Percentiles rank a stretch among this genome's conserved stretches.
phyloP scores from a whole-genome alignment of 2,329 filamentous ascomycete species.

The Talaromyces amestolkiae region DNA sequence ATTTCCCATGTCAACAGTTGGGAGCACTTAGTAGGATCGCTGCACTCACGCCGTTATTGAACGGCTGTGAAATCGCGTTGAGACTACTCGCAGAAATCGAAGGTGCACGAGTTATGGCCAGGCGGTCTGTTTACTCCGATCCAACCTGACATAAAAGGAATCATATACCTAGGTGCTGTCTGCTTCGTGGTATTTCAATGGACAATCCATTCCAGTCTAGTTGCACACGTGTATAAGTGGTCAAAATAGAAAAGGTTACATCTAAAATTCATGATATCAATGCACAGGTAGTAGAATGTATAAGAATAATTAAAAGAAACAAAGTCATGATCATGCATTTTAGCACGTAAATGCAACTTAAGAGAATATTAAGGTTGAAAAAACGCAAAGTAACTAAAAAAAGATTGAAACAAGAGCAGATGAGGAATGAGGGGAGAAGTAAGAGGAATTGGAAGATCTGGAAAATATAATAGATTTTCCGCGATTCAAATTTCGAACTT shows the following conservation, averaged over 20 bases:
- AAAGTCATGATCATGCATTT: background rate
- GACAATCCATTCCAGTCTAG: background rate
- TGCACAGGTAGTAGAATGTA: background rate
- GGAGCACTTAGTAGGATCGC: background rate
- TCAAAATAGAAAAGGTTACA: background rate
- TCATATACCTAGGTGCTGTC: no score
- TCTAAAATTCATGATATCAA: background rate
- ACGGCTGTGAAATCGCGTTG: background rate
- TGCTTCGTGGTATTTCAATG: no score
- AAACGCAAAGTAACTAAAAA: background rate
- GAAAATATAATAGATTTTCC: background rate
- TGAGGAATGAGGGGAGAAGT: background rate
- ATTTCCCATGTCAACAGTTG: background rate
- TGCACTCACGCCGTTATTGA: background rate
- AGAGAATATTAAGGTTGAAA: background rate
- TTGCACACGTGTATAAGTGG: background rate
- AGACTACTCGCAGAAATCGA: background rate
- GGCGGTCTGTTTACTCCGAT: background rate
- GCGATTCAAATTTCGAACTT: background rate
- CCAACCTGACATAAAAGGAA: no score
- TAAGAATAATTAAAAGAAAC: background rate
- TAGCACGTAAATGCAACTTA: background rate
- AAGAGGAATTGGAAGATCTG: background rate
- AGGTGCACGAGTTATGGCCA: background rate
- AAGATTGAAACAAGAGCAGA: background rate